Evolutionary conservation across 2,329 filamentous ascomycete species (phyloP).

Genomic region (Botrytis elliptica): DNA sequence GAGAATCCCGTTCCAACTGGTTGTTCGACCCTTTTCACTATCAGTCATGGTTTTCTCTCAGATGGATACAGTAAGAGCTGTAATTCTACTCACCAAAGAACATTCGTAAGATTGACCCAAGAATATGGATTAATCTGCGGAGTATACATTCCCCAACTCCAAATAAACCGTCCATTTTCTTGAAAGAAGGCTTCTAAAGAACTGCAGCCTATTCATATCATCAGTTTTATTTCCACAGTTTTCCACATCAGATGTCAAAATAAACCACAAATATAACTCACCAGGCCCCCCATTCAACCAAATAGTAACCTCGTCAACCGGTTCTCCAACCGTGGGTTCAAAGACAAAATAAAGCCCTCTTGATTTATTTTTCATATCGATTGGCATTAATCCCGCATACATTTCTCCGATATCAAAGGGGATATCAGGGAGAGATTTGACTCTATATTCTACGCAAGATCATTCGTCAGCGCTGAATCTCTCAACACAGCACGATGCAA

Average conservation of each 20-base stretch:
- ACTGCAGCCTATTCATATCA: slow-evolving; percentile 42
- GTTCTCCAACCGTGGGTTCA: slow-evolving; percentile 48
- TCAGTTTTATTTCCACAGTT: too few relatives aligned
- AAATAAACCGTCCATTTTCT: slow-evolving; percentile 41
- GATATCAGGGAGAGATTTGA: not conserved
- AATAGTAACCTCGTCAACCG: slow-evolving; percentile 48
- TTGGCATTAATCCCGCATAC: slow-evolving; percentile 48
- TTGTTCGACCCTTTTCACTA: slow-evolving; percentile 48
- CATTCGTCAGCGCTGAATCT: not conserved
- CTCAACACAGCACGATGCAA: too few relatives aligned
- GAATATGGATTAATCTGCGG: slow-evolving; percentile 35
- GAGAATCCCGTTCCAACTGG: slow-evolving; percentile 42
- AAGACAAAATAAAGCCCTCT: slow-evolving; percentile 52
- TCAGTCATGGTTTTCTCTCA: slow-evolving; percentile 41
- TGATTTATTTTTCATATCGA: slow-evolving; percentile 46
- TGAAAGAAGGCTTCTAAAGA: slow-evolving; percentile 39
- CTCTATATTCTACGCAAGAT: not conserved
- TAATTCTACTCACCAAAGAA: slow-evolving; percentile 39
- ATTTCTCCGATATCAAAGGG: slow-evolving; percentile 20
- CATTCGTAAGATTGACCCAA: slow-evolving; percentile 45
- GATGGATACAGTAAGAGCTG: not conserved
- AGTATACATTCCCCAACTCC: slow-evolving; percentile 35
- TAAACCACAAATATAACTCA: not conserved
- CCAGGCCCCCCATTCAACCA: slow-evolving; percentile 43
- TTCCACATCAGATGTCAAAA: not conserved